These are phyloP conservation scores for Colletotrichum horii DNA, from an alignment of 2,329 filamentous ascomycete genomes.

Conservation along the genomic window DNA sequence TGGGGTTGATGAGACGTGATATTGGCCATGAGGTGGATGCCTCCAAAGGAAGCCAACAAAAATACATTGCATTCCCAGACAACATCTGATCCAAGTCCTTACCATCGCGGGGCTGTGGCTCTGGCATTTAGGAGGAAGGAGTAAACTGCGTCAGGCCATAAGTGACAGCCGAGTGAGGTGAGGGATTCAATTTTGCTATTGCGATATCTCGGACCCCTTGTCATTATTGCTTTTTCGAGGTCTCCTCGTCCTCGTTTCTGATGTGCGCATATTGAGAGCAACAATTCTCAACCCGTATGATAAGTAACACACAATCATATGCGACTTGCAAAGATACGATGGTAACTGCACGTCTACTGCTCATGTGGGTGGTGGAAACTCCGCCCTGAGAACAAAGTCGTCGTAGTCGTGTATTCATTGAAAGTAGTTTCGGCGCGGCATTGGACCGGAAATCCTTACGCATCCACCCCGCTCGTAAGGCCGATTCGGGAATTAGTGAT, in stretches of 20 bases:
- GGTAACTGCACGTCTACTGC: background rate
- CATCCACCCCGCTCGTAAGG: background rate
- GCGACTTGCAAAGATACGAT: no score
- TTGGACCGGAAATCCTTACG: background rate
- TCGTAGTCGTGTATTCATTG: background rate
- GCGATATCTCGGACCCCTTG: background rate
- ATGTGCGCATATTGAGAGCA: background rate
- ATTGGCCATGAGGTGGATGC: background rate
- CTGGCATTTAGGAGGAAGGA: no score
- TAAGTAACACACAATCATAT: background rate
- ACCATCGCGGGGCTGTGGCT: no score
- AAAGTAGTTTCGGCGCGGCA: background rate
- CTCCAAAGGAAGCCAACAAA: background rate
- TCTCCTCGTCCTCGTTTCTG: background rate
- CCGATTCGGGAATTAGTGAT: background rate
- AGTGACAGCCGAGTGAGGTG: no score
- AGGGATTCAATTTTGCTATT: no score
- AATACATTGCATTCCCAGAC: background rate
- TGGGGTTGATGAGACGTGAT: background rate
- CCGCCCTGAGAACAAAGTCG: background rate
- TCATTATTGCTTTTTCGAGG: background rate
- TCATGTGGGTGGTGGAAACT: background rate
- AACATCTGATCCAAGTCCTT: no score
- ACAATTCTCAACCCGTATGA: background rate
- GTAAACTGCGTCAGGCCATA: no score